Base-by-base conservation (phyloP, 2,329 filamentous ascomycete genomes). In the Xenoacremonium recifei region DNA sequence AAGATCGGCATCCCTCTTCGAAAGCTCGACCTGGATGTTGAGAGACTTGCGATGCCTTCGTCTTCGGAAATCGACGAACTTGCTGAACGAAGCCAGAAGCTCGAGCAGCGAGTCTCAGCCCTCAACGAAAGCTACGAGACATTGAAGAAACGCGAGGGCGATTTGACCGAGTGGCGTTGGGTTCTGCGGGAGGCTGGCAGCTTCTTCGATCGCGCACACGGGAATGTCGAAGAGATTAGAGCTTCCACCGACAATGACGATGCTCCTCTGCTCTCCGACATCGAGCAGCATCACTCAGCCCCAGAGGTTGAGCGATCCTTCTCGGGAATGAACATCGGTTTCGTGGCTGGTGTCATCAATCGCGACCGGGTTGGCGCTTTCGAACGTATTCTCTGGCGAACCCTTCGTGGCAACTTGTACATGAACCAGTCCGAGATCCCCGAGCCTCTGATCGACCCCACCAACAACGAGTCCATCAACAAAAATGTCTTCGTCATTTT, bases 401-500 rank as follows among this genome's bases (percentile, higher is more conserved):
- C 95, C 1, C 81, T 99, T 31, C 89, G 93, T 66, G 93, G 93
- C 59, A 99, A 99, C 68, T 74, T 99, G 50, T 99, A 97, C 77
- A 99, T 99, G 93, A 99, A 99, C 71, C 95, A 99, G 74, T 92
- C 92, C 30, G 93, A 99, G 75, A 99, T 99, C 49, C 85, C 90
- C 6, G 92, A 99, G 65, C 83, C 89, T 27, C 85, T 99, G 55
- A 77, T 96, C 64, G 89, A 99, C 66, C 92, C 93, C 13, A 79
- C 86, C 62, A 96, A 82, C 71, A 96, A 97, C 65, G 92, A 97
- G 70, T 77, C 88, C 51, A 79, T 95, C 57, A 83, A 87, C 74
- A 99, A 99, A 82, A 99, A 96, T 58, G 93, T 99, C 42, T 99
- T 99, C 61, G 92, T 99, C 61, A 99, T 99, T 67, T 99, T 99